Conservation (phyloP, 2,329 filamentous ascomycete genomes). For the Taxawa tesnikishii region DNA sequence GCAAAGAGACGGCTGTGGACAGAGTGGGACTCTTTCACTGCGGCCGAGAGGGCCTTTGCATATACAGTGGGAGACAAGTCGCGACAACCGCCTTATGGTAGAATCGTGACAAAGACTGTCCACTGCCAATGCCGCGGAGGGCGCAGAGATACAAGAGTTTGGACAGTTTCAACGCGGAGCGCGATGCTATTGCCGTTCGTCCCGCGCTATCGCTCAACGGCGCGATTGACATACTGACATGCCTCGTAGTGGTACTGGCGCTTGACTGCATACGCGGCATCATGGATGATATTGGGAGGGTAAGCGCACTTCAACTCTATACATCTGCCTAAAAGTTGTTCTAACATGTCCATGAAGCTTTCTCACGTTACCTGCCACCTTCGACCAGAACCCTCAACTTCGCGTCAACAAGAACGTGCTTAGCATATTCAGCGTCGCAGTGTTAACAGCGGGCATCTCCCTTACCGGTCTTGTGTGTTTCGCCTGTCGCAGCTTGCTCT, state of each 20-base stretch:
- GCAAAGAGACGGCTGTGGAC: too few species aligned
- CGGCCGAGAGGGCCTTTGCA: too few species aligned
- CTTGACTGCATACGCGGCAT: constrained; percentile 27
- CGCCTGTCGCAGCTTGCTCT: constrained; percentile 30
- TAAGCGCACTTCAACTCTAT: constrained; percentile 14
- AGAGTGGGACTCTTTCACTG: too few species aligned
- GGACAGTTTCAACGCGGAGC: constrained; percentile 12
- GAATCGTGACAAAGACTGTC: too few species aligned
- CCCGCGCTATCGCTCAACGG: constrained; percentile 5
- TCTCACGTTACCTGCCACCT: constrained; percentile 36
- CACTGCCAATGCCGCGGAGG: constrained; percentile 13
- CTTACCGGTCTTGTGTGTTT: constrained; percentile 36
- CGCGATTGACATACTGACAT: constrained; percentile 8
- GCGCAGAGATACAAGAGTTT: constrained; percentile 17
- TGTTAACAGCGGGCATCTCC: constrained; percentile 35
- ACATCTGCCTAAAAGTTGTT: background rate
- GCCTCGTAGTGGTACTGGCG: constrained; percentile 35
- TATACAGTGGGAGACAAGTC: too few species aligned
- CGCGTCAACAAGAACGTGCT: constrained; percentile 27
- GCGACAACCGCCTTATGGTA: too few species aligned
- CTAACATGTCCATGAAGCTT: constrained; percentile 23
- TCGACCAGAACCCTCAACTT: constrained; percentile 25
- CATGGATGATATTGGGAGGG: constrained; percentile 37
- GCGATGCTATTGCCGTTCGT: constrained; percentile 7
- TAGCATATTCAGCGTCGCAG: constrained; percentile 32